A percentile compares a stretch with the other conserved stretches of the same genome.
Conservation (phyloP, 129 eudicot genomes). For the Chrysanthemum lavandulifolium region DNA sequence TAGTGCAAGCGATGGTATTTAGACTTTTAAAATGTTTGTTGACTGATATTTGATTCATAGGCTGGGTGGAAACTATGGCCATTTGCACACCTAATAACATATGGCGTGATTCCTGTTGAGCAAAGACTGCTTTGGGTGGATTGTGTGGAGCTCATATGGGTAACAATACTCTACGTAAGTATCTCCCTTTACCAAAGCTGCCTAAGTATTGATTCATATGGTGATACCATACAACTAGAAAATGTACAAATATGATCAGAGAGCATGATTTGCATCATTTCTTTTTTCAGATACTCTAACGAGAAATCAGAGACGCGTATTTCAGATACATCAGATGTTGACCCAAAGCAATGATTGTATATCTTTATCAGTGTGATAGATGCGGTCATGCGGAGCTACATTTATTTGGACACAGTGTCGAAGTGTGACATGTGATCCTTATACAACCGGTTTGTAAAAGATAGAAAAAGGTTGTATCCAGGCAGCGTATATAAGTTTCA, state of each 20-base stretch:
- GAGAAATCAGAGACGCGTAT: conserved; percentile 78
- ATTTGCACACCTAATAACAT: conserved; percentile 87
- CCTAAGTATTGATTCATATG: not conserved
- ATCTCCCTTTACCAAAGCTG: not conserved
- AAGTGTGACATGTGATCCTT: too few relatives aligned
- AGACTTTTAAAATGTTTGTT: not conserved
- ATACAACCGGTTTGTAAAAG: too few relatives aligned
- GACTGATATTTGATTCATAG: conserved; percentile 31
- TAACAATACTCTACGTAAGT: conserved; percentile 92
- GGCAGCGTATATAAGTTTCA: too few relatives aligned
- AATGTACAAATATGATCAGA: not conserved
- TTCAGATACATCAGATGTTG: conserved; percentile 39
- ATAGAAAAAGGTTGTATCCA: too few relatives aligned
- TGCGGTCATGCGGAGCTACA: too few relatives aligned
- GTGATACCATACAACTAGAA: conserved; percentile 5
- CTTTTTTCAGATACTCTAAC: conserved; percentile 59
- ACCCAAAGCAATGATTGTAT: conserved; percentile 11
- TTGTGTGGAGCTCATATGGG: conserved; percentile 97
- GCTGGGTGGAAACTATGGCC: conserved; percentile 99
- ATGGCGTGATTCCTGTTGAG: conserved; percentile 88
- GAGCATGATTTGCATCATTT: not conserved
- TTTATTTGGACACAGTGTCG: too few relatives aligned
- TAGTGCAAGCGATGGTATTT: not conserved
- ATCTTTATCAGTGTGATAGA: too few relatives aligned
- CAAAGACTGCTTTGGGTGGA: conserved; percentile 99